Base-by-base conservation (phyloP, 176 grass and related monocot genomes). In the Chloris gayana region DNA sequence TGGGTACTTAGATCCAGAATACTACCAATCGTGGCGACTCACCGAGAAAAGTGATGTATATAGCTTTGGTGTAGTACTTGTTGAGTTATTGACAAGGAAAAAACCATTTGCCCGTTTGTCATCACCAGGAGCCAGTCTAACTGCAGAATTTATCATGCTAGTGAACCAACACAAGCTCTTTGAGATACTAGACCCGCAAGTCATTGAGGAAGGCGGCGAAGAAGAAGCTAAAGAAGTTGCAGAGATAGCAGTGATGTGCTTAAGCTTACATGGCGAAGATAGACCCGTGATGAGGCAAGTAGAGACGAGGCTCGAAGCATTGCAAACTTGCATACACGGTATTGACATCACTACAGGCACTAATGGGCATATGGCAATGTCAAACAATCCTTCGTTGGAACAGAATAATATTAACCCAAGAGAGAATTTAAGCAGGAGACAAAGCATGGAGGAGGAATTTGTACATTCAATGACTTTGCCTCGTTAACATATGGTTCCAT, bases 81-180 rank as follows among this genome's bases (percentile, higher is more conserved):
- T 46, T 13, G 44, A 46, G 44, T 9, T 46, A 14, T 46, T 46
- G 13, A 46, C 44, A 46, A 46, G 44, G 44, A 46, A 46, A 9
- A 46, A 46, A 46, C 44, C 44, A 46, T 46, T 46, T 67, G 64
- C 34, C 64, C 9, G 18, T 8, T 22, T 67, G 19, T 1, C 64
- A 10, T 39, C 77, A 68, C 4, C 31, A 54, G 31, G 64, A 56
- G 32, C 4, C 1, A 67, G 49, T 69, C n/a, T 80, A 57, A 80
- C 46, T 56, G 47, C 47, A 39, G 64, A 80, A 69, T 80, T 80
- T 65, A 42, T 80, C 50, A 42, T 69, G 50, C 10, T 37, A 42
- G n/a, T 70, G 25, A 58, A 44, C 78, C 65, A 70, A 42, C 65
- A 80, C 47, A 70, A 58, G 42, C 65, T 80, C 65, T 80, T 56